Evolutionary conservation across 2,329 filamentous ascomycete species (phyloP), one percentile per base, ranked within the genome.

Genomic region (Torrubiellomyces zombiae): DNA sequence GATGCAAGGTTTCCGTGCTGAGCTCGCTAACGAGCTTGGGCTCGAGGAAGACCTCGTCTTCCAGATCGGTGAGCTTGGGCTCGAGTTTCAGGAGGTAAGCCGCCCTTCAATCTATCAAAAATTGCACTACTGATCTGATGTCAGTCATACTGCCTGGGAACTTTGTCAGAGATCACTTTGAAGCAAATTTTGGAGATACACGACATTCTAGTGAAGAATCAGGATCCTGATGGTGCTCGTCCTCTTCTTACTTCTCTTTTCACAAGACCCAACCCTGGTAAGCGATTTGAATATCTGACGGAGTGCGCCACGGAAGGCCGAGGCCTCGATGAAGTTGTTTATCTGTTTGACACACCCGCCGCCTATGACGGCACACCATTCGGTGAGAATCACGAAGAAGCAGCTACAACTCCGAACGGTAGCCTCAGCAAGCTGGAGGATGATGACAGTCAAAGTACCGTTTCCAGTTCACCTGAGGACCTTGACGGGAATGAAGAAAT

Each of bases 31-130:
- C 19, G 63, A 65, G 26, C 39, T 66, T 3, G 41, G 45, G 5
- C 29, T 44, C 4, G 48, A 53, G 11, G 61, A 67, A 26, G 60
- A 66, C 28, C 42, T 67, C 20, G 48, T 57, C n/a, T 50, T 65
- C 20, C 57, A 61, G 30, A 44, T 66, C 23, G 58, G 65, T 15
- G 56, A 63, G 30, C 51, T 67, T 20, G 59, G 58, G 7, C 46
- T 67, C 16, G 60, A 66, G 39, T 63, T 65, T 39, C 47, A 57
- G 12, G 60, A 66, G 47, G 58, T 60, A 45, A 33, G 55, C 32
- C 10, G 9, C 6, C 11, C 4, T 7, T 15, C 12, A 12, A 21
- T 14, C 24, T 14, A 5, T 8, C 10, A 7, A 3, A 24, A 21
- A n/a, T n/a, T 9, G 11, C 13, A 13, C 21, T 25, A 25, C 44